Conservation (phyloP, 1,284 basidiomycete species). For the Porodaedalea pini region DNA sequence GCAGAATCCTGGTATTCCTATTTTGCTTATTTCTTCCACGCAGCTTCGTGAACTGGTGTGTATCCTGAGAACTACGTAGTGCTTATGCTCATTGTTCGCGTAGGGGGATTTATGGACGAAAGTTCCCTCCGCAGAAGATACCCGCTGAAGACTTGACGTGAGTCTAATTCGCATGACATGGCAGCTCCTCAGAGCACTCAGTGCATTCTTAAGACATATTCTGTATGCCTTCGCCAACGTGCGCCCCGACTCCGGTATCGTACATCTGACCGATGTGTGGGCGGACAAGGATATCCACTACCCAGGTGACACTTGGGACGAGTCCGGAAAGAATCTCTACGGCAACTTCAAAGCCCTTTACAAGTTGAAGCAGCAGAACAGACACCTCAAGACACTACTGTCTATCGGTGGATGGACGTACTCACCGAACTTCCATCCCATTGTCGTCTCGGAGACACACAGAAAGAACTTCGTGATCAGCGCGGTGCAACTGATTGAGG, state of each 20-base stretch:
- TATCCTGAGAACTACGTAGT: not conserved
- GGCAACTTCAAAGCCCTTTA: constrained; percentile 94
- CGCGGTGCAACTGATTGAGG: constrained; percentile 78
- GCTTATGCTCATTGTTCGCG: constrained; percentile 22
- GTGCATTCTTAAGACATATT: constrained; percentile 52
- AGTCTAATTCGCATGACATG: constrained; percentile 31
- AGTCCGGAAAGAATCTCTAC: constrained; percentile 80
- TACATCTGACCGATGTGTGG: constrained; percentile 88
- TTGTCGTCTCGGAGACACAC: constrained; percentile 60
- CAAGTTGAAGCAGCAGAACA: constrained; percentile 81
- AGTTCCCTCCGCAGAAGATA: constrained; percentile 79
- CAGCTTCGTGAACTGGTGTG: constrained; percentile 76
- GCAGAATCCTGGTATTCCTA: constrained; percentile 7
- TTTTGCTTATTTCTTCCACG: constrained; percentile 15
- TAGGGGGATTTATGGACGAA: constrained; percentile 95
- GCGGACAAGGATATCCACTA: constrained; percentile 88
- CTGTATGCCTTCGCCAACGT: constrained; percentile 91
- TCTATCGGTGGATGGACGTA: constrained; percentile 93
- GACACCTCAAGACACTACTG: constrained; percentile 81
- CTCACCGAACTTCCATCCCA: constrained; percentile 73
- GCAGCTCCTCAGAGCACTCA: constrained; percentile 11
- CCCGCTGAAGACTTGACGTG: constrained; percentile 83
- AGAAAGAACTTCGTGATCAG: constrained; percentile 77
- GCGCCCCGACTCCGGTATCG: constrained; percentile 76
- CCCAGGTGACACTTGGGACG: constrained; percentile 87